A percentile compares a stretch with the other conserved stretches of the same genome.
phyloP scores from a whole-genome alignment of 495 filamentous ascomycete species.

The Talaromyces proteolyticus region DNA sequence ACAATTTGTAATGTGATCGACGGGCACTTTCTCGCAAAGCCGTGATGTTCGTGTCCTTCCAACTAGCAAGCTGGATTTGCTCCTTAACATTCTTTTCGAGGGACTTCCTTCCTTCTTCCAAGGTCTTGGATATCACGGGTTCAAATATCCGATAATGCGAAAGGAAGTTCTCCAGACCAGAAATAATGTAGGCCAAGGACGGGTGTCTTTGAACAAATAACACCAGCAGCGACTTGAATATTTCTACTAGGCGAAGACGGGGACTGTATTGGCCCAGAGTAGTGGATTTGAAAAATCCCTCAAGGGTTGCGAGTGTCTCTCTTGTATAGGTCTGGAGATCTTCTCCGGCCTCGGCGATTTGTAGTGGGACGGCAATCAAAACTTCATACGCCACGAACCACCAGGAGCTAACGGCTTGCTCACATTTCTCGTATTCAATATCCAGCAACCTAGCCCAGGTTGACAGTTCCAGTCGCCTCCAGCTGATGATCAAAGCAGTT shows the following conservation, averaged over 20 bases:
- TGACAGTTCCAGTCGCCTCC: constrained; percentile 84
- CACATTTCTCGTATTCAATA: constrained; percentile 67
- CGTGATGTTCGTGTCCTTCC: constrained; percentile 94
- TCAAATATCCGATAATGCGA: constrained; percentile 64
- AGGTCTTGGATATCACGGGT: constrained; percentile 50
- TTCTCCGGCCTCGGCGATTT: constrained; percentile 47
- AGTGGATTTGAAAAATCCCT: constrained; percentile 66
- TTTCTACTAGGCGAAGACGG: constrained; percentile 64
- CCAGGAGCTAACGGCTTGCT: constrained; percentile 77
- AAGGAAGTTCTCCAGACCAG: constrained; percentile 73
- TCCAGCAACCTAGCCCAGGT: constrained; percentile 92
- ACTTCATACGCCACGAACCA: constrained; percentile 95
- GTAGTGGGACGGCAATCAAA: constrained; percentile 68
- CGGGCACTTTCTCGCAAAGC: constrained; percentile 81
- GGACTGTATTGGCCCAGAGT: constrained; percentile 73
- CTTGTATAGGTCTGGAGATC: constrained; percentile 58
- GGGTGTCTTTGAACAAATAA: constrained; percentile 50
- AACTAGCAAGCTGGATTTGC: constrained; percentile 80
- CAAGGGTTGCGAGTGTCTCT: constrained; percentile 63
- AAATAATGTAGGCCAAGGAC: constrained; percentile 39
- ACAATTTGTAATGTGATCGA: constrained; percentile 85
- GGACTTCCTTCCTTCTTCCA: constrained; percentile 54
- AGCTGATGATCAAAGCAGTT: constrained; percentile 69
- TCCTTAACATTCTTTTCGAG: constrained; percentile 86
- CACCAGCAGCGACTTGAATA: constrained; percentile 50